Conservation (phyloP, 495 filamentous ascomycete species). For the Hyphodiscus hymeniophilus region DNA sequence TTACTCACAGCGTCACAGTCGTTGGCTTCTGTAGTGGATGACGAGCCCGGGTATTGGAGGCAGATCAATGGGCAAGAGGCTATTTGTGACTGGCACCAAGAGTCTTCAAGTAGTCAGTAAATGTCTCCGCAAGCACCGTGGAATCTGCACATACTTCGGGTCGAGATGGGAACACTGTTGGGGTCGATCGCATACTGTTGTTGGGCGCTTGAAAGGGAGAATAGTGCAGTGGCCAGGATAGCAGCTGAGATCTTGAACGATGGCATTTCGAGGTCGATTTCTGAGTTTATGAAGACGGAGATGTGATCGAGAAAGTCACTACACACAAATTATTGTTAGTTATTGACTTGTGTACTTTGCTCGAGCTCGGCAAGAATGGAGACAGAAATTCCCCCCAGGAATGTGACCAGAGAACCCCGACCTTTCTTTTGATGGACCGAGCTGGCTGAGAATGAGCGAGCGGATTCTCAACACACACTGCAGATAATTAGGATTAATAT, state of each 20-base stretch:
- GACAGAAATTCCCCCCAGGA: no score
- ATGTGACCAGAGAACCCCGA: neutral
- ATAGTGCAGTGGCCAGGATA: constrained; percentile 34
- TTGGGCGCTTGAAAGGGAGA: constrained; percentile 29
- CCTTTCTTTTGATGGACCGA: neutral
- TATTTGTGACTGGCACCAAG: constrained; percentile 62
- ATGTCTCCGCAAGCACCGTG: neutral
- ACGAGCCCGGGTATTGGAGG: constrained; percentile 50
- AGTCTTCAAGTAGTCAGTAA: constrained; percentile 8
- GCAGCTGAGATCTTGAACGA: constrained; percentile 35
- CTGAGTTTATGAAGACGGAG: neutral
- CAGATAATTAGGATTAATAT: neutral
- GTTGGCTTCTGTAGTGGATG: constrained; percentile 47
- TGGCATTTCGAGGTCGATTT: constrained; percentile 28
- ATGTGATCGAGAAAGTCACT: neutral
- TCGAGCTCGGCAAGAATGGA: neutral
- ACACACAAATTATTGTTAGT: neutral
- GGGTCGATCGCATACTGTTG: constrained; percentile 49
- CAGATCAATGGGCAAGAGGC: constrained; percentile 72
- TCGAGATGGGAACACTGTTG: constrained; percentile 39
- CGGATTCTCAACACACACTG: constrained; percentile 10
- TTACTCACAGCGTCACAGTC: constrained; percentile 62
- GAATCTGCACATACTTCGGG: constrained; percentile 34
- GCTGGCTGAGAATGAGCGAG: constrained; percentile 15
- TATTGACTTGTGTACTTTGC: neutral